Evolutionary conservation across 345 rosid species (phyloP), one percentile per base, ranked within the genome.

Genomic region (Geranium brycei): DNA sequence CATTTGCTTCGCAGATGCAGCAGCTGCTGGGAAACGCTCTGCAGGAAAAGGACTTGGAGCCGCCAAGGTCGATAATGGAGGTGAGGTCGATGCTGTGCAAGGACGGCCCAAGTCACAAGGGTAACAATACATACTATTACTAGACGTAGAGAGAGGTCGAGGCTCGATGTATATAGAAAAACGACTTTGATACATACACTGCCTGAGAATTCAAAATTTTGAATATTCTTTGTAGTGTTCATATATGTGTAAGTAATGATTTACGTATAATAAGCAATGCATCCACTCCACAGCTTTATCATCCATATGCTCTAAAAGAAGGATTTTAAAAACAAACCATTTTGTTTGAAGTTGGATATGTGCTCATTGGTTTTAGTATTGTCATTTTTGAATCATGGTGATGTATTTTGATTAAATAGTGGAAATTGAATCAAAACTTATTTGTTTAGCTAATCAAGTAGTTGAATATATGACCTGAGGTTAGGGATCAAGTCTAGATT

Each of bases 1-100:
- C 95, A 23, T 93, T 90, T 79, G 97, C 84, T 53, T 91, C 99
- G 38, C 92, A 88, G 70, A 88, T 93, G 87, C 97, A 93, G 77
- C 87, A 86, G 76, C 83, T 93, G 51, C 86, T 93, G 3, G 99
- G 99, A 38, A 93, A 90, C 59, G 78, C 89, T 0, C 74, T 93
- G 32, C 85, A 79, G 64, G 96, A 81, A 63, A 91, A 93, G 70
- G 99, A 93, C 69, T 75, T 93, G 12, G 99, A 93, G 79, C 85
- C 95, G 17, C 97, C 99, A 0, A 84, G 95, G 77, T 90, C 99
- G 0, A 84, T 93, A 58, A 78, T 80, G 82, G 99, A 93, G 73
- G 97, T 90, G 61, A 81, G 89, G 1, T 89, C 97, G 1, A 90
- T 93, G 78, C 96, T 93, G 17, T 88, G 97, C 72, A 90, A 90